These are phyloP conservation scores for Albophoma yamanashiensis DNA, from an alignment of 2,329 filamentous ascomycete species.

Conservation along the genomic window DNA sequence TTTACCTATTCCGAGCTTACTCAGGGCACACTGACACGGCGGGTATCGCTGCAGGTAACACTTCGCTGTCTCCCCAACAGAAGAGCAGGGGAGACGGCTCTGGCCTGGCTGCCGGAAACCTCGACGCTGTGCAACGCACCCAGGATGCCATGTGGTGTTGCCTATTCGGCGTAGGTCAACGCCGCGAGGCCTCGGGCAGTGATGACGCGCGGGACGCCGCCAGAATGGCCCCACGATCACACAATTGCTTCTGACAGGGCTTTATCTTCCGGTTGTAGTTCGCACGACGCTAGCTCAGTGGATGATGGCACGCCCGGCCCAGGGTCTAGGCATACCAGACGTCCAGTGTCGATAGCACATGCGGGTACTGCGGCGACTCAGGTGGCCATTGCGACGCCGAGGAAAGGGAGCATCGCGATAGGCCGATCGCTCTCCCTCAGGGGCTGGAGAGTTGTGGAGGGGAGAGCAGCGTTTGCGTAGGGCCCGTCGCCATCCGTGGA, in stretches of 20 bases:
- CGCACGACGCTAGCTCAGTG: background rate
- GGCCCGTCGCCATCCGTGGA: background rate
- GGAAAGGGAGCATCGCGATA: slow-evolving; percentile 2
- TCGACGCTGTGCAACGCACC: background rate
- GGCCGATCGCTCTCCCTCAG: background rate
- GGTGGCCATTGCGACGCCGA: background rate
- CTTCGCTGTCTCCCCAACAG: background rate
- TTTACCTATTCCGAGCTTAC: background rate
- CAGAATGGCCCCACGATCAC: slow-evolving; percentile 3
- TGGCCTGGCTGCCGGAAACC: background rate
- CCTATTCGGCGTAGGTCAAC: background rate
- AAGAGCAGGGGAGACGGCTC: background rate
- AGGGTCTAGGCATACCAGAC: background rate
- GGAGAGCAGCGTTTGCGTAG: background rate
- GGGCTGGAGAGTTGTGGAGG: background rate
- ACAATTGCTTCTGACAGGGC: background rate
- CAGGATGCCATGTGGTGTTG: slow-evolving; percentile 1
- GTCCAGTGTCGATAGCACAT: background rate
- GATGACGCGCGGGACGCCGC: background rate
- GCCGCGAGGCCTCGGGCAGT: background rate
- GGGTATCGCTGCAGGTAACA: background rate
- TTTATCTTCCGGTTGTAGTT: slow-evolving; percentile 1
- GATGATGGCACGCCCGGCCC: background rate
- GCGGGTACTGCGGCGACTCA: background rate
- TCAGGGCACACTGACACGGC: background rate